These are phyloP conservation scores for Pleurotus pulmonarius DNA, from an alignment of 768 basidiomycete genomes.

Conservation along the genomic window DNA sequence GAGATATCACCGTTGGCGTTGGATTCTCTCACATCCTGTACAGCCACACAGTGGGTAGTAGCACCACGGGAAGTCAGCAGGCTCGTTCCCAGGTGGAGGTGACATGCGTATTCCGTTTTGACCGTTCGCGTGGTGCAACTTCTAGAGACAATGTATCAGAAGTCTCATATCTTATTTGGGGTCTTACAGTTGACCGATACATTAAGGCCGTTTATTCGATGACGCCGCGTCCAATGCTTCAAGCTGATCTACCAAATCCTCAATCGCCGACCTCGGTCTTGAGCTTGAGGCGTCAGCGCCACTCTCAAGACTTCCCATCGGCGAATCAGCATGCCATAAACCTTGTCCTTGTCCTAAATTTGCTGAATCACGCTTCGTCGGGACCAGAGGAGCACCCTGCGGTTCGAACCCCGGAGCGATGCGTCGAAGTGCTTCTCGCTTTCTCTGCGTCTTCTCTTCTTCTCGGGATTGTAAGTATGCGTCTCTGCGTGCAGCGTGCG, in stretches of 20 bases:
- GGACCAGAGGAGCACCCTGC: constrained; percentile 52
- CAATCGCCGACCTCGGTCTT: constrained; percentile 61
- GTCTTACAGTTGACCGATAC: too few species aligned
- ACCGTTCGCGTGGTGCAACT: too few species aligned
- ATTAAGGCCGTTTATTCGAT: not conserved
- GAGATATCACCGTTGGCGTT: too few species aligned
- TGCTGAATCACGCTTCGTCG: constrained; percentile 31
- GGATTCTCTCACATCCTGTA: too few species aligned
- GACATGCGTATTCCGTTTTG: too few species aligned
- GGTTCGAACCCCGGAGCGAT: constrained; percentile 89
- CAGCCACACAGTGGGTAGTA: too few species aligned
- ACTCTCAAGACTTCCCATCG: not conserved
- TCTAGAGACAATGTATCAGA: too few species aligned
- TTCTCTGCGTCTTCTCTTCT: constrained; percentile 69
- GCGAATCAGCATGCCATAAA: constrained; percentile 12
- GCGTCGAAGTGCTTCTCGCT: constrained; percentile 63
- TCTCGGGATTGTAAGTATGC: constrained; percentile 67
- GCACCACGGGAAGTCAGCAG: too few species aligned
- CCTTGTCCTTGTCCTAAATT: not conserved
- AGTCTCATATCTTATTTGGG: too few species aligned
- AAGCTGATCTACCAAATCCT: constrained; percentile 77
- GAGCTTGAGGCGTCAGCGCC: constrained; percentile 3
- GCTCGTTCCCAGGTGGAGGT: too few species aligned
- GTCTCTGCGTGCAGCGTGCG: constrained; percentile 64
- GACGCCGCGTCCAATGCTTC: constrained; percentile 55